phyloP scores from a whole-genome alignment of 768 basidiomycete species.

The Pleurotus tuber-regium region DNA sequence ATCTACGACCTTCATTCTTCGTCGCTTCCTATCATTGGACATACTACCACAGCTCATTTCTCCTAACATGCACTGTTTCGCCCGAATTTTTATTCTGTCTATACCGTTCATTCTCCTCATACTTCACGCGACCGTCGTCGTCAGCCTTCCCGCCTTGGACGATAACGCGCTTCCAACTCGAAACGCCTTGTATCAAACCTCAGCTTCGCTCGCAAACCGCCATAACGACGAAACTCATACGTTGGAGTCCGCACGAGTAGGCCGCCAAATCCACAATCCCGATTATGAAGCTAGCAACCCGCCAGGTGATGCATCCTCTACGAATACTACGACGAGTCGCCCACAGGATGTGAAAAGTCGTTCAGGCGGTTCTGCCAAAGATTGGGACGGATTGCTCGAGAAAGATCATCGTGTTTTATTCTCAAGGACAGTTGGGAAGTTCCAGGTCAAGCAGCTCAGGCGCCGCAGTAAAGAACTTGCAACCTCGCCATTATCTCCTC shows the following conservation, averaged over 20 bases:
- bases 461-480: not conserved
- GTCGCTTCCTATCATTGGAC: no score
- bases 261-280: not conserved
- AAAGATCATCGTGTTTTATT: not conserved
- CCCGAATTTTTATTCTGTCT: not conserved
- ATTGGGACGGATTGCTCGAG: not conserved
- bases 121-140: not conserved
- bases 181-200: not conserved
- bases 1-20: no score
- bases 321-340: not conserved
- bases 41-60: no score
- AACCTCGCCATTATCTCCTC: no score
- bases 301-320: not conserved
- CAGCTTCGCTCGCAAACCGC: not conserved
- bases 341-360: not conserved
- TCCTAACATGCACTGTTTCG: not conserved
- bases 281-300: not conserved
- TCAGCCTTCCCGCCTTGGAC: not conserved
- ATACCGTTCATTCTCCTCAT: not conserved
- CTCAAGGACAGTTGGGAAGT: not conserved
- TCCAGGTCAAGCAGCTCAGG: slow-evolving; percentile 6
- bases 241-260: not conserved
- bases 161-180: no score
- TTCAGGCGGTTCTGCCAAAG: not conserved
- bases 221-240: not conserved